Base-by-base conservation (phyloP, 192 early-diverging fungal genomes). In the Pilobolus umbonatus region DNA sequence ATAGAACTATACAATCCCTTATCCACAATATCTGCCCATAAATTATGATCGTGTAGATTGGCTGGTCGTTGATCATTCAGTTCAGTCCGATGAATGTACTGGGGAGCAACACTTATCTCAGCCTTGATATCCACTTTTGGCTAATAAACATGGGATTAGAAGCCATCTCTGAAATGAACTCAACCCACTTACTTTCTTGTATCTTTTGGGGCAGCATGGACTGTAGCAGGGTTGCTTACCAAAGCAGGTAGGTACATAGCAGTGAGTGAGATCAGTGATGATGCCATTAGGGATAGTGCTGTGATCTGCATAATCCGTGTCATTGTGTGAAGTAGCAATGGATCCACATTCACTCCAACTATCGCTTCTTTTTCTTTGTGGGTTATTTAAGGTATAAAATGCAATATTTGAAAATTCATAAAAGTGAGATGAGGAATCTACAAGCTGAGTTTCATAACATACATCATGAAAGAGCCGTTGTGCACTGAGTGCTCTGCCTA, bases 401-500 rank as follows among this genome's bases (percentile, higher is more conserved):
- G 52, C 38, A 46, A 30, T 38, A 43, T 57, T 28, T 17, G 43
- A 25, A 68, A 96, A 93, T 45, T 85, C 76, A 58, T 95, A 98
- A 14, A 98, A 61, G 57, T 94, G 90, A 49, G 81, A 72, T 5
- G 81, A 56, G 50, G 85, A 85, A 61, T 96, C 93, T 8, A 91
- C 79, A 52, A 97, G 83, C 9, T 88, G 76, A 68, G 87, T 87
- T 49, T 86, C 85, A 61, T 89, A 94, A 9, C 75, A 80, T 10
- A 96, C 93, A 74, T 98, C 92, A 61, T 94, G 89, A 68, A 98
- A 93, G 55, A 96, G 86, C 17, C 80, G 78, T 73, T 98, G 96
- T 40, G 88, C 83, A 67, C 91, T 94, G 51, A 98, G 65, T 15
- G 91, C 86, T 19, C 93, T 82, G 9, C 96, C 96, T 3, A 96